Base-by-base conservation (phyloP, 768 basidiomycete genomes). In the Fomitopsis pulvina region DNA sequence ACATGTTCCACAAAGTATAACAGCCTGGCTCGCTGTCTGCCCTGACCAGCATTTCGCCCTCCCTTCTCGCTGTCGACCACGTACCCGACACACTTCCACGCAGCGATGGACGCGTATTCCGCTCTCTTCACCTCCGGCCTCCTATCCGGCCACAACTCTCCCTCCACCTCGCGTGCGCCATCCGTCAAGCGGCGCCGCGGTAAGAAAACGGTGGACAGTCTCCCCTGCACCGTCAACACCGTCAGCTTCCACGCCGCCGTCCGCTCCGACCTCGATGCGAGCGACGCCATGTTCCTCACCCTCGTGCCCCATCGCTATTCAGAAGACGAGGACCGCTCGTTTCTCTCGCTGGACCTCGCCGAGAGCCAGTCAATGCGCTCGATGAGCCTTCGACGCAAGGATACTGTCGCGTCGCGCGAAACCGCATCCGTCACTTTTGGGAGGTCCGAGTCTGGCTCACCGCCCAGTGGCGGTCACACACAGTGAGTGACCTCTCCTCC, bases 281-380 rank as follows among this genome's bases (percentile, higher is more conserved):
- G 62, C 2, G 70, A 71, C 4, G 62, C 75, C 16, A 71, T 77
- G 57, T 77, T 76, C 60, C 72, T 77, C 47, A 76, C 76, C 1
- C 60, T 76, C 30, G 70, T 71, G 70, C 72, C 55, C 65, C 71
- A 14, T 51, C 67, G 66, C 45, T 68, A 72, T 27, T 70, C 74
- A 38, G 42, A 47, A 37, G 58, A 60, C 22, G 53, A 54, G 16
- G 62, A 50, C 59, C 74, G 78, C 37, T 85, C 84, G 2, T 85
- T 85, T 62, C 75, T 86, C 45, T 85, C 79, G 29, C 75, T 86
- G 48, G 84, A 86, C 62, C 73, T 83, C 3, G 83, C 82, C 32
- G 79, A 81, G 61, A 69, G 72, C 22, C 68, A 70, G 53, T 71
- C 69, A 3, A 61, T 68, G 48, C 66, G 70, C 32, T 66, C 72